phyloP scores from a whole-genome alignment of 2,329 filamentous ascomycete genomes.

The Trichoderma koningiopsis region DNA sequence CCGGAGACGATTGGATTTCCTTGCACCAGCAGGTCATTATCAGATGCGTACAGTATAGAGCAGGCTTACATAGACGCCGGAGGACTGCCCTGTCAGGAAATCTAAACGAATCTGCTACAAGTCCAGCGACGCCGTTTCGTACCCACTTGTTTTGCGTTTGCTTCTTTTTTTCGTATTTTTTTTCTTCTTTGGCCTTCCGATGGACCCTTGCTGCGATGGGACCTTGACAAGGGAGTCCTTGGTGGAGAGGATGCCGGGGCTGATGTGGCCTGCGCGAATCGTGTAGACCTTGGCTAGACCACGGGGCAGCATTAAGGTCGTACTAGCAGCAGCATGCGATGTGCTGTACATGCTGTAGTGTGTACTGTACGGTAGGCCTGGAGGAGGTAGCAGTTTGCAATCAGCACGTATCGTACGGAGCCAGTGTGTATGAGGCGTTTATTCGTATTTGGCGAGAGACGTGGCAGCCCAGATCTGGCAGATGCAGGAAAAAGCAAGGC shows the following conservation, averaged over 20 bases:
- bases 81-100: slow-evolving; percentile 15
- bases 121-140: neutral
- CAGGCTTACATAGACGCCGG: neutral
- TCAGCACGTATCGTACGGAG: slow-evolving; percentile 21
- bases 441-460: slow-evolving; percentile 20
- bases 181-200: slow-evolving; percentile 8
- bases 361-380: neutral
- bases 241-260: slow-evolving; percentile 8
- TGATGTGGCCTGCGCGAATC: slow-evolving; percentile 25
- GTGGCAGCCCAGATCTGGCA: slow-evolving; percentile 25
- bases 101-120: slow-evolving; percentile 14
- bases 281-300: slow-evolving; percentile 5
- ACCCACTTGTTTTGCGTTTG: neutral
- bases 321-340: neutral
- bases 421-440: slow-evolving; percentile 20
- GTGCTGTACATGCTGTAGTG: neutral
- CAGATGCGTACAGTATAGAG: neutral
- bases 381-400: neutral
- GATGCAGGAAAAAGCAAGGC: slow-evolving; percentile 5
- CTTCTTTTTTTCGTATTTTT: neutral
- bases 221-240: slow-evolving; percentile 10
- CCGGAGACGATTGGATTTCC: slow-evolving; percentile 11
- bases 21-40: neutral
- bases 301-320: slow-evolving; percentile 15
- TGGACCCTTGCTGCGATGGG: slow-evolving; percentile 23